These are phyloP conservation scores for Phytophthora pseudosyringae DNA, from an alignment of 352 stramenopile species.

Conservation along the genomic window DNA sequence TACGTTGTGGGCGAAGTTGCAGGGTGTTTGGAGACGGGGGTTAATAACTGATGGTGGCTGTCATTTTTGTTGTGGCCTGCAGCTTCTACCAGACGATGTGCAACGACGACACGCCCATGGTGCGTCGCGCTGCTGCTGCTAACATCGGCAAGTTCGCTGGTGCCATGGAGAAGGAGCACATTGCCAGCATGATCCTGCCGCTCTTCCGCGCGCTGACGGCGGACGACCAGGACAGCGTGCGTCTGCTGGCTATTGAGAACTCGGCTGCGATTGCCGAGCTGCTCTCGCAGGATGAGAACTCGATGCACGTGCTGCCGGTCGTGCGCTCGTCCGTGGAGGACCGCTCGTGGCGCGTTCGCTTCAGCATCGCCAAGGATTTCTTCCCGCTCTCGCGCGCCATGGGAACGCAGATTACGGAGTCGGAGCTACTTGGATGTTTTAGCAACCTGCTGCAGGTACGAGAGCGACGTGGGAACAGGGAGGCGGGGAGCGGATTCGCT, in stretches of 20 bases:
- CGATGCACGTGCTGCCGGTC: constrained; percentile 73
- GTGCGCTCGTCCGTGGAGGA: constrained; percentile 82
- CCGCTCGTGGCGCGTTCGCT: constrained; percentile 93
- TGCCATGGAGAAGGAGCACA: constrained; percentile 78
- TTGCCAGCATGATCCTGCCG: constrained; percentile 72
- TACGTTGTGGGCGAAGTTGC: constrained; percentile 36
- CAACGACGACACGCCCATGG: constrained; percentile 90
- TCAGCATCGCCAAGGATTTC: constrained; percentile 95
- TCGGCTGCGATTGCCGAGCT: constrained; percentile 78
- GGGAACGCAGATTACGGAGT: constrained; percentile 81
- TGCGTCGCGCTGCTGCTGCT: constrained; percentile 75
- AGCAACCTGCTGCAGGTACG: constrained; percentile 88
- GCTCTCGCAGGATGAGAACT: constrained; percentile 80
- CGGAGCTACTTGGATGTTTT: constrained; percentile 92
- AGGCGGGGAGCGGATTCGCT: background rate
- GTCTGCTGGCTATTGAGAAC: constrained; percentile 91
- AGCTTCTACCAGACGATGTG: constrained; percentile 83
- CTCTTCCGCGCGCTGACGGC: constrained; percentile 90
- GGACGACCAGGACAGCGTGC: constrained; percentile 96
- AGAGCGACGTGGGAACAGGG: background rate
- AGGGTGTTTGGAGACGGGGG: background rate
- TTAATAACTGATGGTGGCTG: constrained; percentile 15
- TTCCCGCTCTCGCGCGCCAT: constrained; percentile 85
- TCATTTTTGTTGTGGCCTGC: constrained; percentile 6
- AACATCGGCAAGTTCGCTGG: constrained; percentile 86